Percentiles rank a stretch among this genome's conserved stretches.
phyloP scores from a whole-genome alignment of 176 grass and related monocot species.

The Carex pumila region DNA sequence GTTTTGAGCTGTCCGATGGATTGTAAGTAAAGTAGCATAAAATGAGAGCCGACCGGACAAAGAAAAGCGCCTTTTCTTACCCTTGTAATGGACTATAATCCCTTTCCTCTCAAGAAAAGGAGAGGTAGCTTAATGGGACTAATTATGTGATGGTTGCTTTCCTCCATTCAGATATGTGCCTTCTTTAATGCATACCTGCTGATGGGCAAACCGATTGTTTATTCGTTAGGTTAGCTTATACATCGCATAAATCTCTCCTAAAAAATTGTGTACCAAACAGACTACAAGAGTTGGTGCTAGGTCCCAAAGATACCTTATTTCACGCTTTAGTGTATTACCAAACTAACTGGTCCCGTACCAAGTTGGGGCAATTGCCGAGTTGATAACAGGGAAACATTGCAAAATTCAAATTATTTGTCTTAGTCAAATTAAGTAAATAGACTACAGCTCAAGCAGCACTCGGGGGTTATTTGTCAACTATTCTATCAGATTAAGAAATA shows the following conservation, averaged over 20 bases:
- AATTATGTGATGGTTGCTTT: neutral
- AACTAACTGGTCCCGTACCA: neutral
- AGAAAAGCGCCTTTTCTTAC: neutral
- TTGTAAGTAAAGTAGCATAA: slow-evolving; percentile 10
- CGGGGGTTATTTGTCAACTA: neutral
- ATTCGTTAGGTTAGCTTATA: slow-evolving; percentile 15
- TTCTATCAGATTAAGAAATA: neutral
- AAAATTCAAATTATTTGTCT: neutral
- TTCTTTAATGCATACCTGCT: neutral
- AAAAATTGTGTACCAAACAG: slow-evolving; percentile 9
- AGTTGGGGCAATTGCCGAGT: neutral
- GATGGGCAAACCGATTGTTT: neutral
- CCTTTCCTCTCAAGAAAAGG: neutral
- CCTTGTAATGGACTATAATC: neutral
- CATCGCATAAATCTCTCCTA: slow-evolving; percentile 9
- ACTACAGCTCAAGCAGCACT: neutral
- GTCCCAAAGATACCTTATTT: slow-evolving; percentile 6
- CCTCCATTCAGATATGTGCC: neutral
- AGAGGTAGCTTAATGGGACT: slow-evolving; percentile 1
- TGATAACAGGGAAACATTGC: neutral
- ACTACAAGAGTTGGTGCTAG: slow-evolving; percentile 13
- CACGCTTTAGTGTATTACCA: neutral
- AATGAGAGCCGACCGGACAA: neutral
- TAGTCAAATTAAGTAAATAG: neutral
- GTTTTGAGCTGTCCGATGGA: neutral